phyloP scores from a whole-genome alignment of 179 eudicot genomes.

The Drosera spatulata region DNA sequence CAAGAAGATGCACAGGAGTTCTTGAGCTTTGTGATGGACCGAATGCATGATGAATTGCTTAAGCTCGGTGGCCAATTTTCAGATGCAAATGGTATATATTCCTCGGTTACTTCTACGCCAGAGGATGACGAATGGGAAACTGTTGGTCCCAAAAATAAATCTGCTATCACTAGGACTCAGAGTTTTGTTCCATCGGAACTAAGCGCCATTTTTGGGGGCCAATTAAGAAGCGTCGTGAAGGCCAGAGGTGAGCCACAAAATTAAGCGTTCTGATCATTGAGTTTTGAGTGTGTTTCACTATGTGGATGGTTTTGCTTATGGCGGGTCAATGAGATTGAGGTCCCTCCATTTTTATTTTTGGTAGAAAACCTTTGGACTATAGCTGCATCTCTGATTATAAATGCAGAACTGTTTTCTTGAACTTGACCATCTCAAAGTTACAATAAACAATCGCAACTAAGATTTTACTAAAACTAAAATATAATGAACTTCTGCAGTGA shows the following conservation, averaged over 20 bases:
- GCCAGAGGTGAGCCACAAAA: constrained; percentile 47
- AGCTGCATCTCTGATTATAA: too few relatives aligned
- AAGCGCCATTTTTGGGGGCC: constrained; percentile 81
- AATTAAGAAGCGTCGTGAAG: constrained; percentile 73
- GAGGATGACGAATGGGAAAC: constrained; percentile 99
- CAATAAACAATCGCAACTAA: too few relatives aligned
- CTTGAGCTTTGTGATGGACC: constrained; percentile 79
- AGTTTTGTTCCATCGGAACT: constrained; percentile 71
- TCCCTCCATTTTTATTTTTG: too few relatives aligned
- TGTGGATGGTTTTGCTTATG: too few relatives aligned
- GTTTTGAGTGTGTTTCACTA: too few relatives aligned
- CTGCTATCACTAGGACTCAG: constrained; percentile 97
- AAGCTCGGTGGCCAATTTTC: constrained; percentile 62
- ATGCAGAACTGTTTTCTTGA: too few relatives aligned
- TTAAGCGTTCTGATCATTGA: too few relatives aligned
- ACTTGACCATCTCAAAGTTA: too few relatives aligned
- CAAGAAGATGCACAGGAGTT: constrained; percentile 99
- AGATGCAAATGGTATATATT: constrained; percentile 29
- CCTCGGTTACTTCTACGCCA: constrained; percentile 47
- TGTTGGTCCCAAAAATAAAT: constrained; percentile 90
- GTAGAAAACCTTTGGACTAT: too few relatives aligned
- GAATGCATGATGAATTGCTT: constrained; percentile 83
- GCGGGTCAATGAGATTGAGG: too few relatives aligned
- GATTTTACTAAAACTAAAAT: too few relatives aligned
- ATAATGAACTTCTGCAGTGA: too few relatives aligned